A percentile compares a stretch with the other conserved stretches of the same genome.
Conservation (phyloP, 140 eudicot species). For the Flaveria floridana region DNA sequence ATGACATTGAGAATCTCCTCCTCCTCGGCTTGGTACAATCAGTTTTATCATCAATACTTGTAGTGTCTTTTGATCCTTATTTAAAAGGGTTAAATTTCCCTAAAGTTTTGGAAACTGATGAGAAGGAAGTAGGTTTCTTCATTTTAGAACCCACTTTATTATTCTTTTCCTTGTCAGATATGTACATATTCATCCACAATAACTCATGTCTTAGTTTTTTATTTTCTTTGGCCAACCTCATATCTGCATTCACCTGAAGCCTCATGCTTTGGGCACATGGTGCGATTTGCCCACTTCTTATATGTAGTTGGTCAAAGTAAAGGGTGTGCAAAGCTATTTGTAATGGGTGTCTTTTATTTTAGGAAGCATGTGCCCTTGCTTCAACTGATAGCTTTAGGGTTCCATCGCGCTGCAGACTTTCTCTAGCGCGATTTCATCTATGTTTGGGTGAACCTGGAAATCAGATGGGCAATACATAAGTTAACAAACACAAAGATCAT, state of each 20-base stretch:
- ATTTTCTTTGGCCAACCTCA: constrained; percentile 65
- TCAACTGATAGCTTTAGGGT: constrained; percentile 68
- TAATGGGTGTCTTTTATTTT: constrained; percentile 81
- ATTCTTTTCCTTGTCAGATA: constrained; percentile 55
- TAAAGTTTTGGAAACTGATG: constrained; percentile 72
- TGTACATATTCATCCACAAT: constrained; percentile 77
- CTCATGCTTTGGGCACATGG: constrained; percentile 50
- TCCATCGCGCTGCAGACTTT: constrained; percentile 87
- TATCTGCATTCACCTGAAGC: constrained; percentile 69
- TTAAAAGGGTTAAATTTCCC: constrained; percentile 84
- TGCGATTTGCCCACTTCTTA: constrained; percentile 55
- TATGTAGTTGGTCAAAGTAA: constrained; percentile 72
- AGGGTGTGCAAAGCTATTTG: constrained; percentile 80
- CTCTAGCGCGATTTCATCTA: constrained; percentile 84
- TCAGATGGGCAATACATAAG: neutral
- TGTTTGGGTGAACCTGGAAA: constrained; percentile 66
- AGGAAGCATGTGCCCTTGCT: constrained; percentile 90
- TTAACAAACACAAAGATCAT: neutral
- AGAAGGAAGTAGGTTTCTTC: constrained; percentile 58
- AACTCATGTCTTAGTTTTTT: constrained; percentile 70
- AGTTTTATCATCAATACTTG: constrained; percentile 52
- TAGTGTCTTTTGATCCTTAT: constrained; percentile 85
- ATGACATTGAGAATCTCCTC: constrained; percentile 80
- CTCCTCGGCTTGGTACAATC: constrained; percentile 72
- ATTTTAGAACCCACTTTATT: constrained; percentile 30